Percentiles rank a stretch among this genome's conserved stretches.
Conservation (phyloP, 768 basidiomycete species). For the Boletales sp. region DNA sequence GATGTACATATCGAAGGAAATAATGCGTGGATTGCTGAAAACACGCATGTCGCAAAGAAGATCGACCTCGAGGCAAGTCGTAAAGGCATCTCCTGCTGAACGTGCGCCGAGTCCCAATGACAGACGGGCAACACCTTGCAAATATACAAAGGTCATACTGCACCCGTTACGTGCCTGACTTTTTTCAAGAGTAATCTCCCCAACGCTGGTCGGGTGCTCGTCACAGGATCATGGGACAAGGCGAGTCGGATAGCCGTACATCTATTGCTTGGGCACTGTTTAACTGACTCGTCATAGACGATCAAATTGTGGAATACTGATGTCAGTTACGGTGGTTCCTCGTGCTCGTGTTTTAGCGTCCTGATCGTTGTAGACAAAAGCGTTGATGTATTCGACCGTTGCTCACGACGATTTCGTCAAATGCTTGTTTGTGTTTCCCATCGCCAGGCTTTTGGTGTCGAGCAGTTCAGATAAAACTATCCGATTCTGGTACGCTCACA, state of each 20-base stretch:
- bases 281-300: conserved; percentile 46
- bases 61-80: conserved; percentile 69
- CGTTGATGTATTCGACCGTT: conserved; percentile 62
- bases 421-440: conserved; percentile 66
- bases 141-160: conserved; percentile 79
- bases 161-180: conserved; percentile 82
- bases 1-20: conserved; percentile 61
- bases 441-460: conserved; percentile 67
- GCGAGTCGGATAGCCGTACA: conserved; percentile 31
- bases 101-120: conserved; percentile 10
- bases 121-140: conserved; percentile 81
- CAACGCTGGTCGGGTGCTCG: conserved; percentile 49
- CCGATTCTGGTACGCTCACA: conserved; percentile 69
- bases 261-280: conserved; percentile 3
- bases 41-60: conserved; percentile 68
- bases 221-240: conserved; percentile 96
- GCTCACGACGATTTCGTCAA: conserved; percentile 94
- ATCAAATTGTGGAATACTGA: conserved; percentile 84
- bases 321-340: conserved; percentile 38
- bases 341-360: background rate
- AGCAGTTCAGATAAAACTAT: conserved; percentile 88
- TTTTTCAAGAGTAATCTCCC: conserved; percentile 49
- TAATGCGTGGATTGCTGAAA: conserved; percentile 86
- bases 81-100: conserved; percentile 3
- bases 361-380: conserved; percentile 53